Base-by-base conservation (phyloP, 352 stramenopile species). In the Phytophthora fragariaefolia region DNA sequence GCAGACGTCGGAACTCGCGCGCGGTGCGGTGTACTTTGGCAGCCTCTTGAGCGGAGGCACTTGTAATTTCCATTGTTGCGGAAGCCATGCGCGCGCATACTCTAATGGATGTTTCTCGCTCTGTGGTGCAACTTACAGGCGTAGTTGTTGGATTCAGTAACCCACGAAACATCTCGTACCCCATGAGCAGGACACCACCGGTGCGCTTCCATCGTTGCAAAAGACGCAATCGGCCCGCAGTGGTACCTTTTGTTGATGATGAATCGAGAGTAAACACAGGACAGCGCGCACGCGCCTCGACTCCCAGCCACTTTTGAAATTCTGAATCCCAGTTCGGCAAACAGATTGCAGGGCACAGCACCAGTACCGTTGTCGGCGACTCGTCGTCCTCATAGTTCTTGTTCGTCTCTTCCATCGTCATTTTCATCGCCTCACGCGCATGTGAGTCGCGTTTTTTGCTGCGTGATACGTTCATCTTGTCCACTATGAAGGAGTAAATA, bases 291-390 rank as follows among this genome's bases (percentile, higher is more conserved):
- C 80, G 66, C 27, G 83, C 79, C 38, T 91, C 80, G 2, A 53
- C 23, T 26, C 70, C 85, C 27, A 99, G 73, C 97, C 97, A 99
- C 71, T 99, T 99, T 23, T 96, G 82, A 66, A 99, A 98, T 82
- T 99, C 97, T 59, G 92, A 89, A 63, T 98, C 85, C 97, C 97
- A 99, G 73, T 99, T 99, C 32, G 97, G 96, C 51, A 99, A 96
- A 43, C 98, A 93, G 49, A 96, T 98, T 30, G 96, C 98, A 3
- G 97, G 97, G 60, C 95, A 99, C 23, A 99, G 80, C 27, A 99
- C 90, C 73, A 99, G 77, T 20, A 88, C 82, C 9, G 85, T 90
- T 32, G 62, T 66, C 12, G 71, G 70, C 23, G 69, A 45, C 12
- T 73, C 42, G 2, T 58, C 30, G 12, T 60, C 53, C 2, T 67